A percentile compares a stretch with the other conserved stretches of the same genome.
Conservation (phyloP, 495 filamentous ascomycete species). For the Melanomma pulvis-pyrius region DNA sequence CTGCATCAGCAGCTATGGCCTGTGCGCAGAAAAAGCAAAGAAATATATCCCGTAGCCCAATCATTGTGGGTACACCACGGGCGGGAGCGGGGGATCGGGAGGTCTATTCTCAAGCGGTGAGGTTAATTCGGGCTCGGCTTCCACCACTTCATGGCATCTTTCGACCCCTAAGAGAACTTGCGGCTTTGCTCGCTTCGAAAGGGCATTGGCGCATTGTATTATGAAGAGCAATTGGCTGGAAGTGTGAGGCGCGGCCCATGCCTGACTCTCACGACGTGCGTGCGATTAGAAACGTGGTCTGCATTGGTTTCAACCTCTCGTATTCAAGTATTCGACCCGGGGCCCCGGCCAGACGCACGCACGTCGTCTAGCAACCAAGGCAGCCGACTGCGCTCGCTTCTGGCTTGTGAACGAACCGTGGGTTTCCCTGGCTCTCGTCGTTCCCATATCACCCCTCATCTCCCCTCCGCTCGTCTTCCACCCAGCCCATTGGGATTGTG, state of each 20-base stretch:
- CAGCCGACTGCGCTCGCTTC: background rate
- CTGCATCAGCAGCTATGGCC: background rate
- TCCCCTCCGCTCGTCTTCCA: background rate
- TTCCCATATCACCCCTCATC: slow-evolving; percentile 4
- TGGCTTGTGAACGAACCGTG: background rate
- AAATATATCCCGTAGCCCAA: background rate
- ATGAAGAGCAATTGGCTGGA: background rate
- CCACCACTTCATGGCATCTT: background rate
- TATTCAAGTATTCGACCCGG: background rate
- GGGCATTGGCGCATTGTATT: background rate
- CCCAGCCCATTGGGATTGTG: background rate
- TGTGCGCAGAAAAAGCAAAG: background rate
- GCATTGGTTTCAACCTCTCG: background rate
- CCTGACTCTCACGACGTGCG: background rate
- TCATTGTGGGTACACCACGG: background rate
- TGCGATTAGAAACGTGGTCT: background rate
- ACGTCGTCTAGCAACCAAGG: background rate
- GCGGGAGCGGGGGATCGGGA: background rate
- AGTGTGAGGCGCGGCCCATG: background rate
- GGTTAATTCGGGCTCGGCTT: background rate
- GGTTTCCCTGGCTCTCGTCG: background rate
- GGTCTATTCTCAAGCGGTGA: background rate
- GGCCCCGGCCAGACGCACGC: background rate
- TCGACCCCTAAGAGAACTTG: background rate
- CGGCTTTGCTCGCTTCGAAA: background rate